phyloP scores from a whole-genome alignment of 75 land plant genomes.

The Sequoiadendron giganteum region DNA sequence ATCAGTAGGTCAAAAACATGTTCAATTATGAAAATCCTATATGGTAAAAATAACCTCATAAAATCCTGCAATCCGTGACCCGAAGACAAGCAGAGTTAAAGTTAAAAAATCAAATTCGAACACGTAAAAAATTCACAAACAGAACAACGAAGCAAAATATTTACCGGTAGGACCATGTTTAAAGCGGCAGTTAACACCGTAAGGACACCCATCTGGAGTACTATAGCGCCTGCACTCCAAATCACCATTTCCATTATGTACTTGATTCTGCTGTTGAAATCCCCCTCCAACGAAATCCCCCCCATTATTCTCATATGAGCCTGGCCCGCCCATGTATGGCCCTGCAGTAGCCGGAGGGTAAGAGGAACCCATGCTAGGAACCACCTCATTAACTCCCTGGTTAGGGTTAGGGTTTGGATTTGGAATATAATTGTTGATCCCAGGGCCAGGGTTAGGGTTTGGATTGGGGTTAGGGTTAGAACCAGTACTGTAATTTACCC shows the following conservation, averaged over 20 bases:
- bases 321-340: not conserved
- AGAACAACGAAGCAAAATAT: not conserved
- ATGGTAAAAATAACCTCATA: no score
- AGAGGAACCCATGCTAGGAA: not conserved
- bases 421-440: not conserved
- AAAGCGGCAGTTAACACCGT: constrained; percentile 30
- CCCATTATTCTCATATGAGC: not conserved
- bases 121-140: not conserved
- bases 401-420: constrained; percentile 2
- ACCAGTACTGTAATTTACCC: not conserved
- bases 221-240: constrained; percentile 27
- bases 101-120: not conserved
- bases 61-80: not conserved
- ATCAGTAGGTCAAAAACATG: not conserved
- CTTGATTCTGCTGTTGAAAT: constrained; percentile 8
- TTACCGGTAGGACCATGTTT: constrained; percentile 31
- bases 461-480: not conserved
- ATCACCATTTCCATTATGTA: constrained; percentile 8
- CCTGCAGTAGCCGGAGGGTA: not conserved
- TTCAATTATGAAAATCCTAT: not conserved
- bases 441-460: not conserved
- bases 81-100: not conserved
- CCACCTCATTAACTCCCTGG: constrained; percentile 4
- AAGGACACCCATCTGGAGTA: constrained; percentile 34
- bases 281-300: not conserved